phyloP scores from a whole-genome alignment of 208 protist species.

The Sergeia podlipaevii region DNA sequence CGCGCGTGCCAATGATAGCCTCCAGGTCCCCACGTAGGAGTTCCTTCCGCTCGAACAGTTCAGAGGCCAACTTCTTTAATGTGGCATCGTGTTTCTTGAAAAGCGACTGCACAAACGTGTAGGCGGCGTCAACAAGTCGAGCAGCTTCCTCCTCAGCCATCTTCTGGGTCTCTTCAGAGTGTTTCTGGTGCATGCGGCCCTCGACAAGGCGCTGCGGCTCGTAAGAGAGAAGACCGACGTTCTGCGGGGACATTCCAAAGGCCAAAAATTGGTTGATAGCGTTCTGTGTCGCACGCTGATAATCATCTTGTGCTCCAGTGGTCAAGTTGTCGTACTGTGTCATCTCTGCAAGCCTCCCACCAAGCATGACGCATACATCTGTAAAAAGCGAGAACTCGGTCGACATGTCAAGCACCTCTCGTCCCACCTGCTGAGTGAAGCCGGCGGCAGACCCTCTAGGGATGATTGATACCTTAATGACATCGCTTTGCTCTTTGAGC shows the following conservation, averaged over 20 bases:
- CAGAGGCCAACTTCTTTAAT: conserved; percentile 38
- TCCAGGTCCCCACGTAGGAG: conserved; percentile 69
- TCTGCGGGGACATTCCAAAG: conserved; percentile 73
- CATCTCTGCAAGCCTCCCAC: conserved; percentile 95
- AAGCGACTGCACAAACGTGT: conserved; percentile 36
- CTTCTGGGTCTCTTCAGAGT: conserved; percentile 51
- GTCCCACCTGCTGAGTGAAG: conserved; percentile 82
- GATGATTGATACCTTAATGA: conserved; percentile 97
- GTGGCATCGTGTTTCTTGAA: conserved; percentile 34
- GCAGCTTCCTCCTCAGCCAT: conserved; percentile 67
- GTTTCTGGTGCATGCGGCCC: conserved; percentile 71
- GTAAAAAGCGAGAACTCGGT: conserved; percentile 92
- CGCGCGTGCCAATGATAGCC: conserved; percentile 43
- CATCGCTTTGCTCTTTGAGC: conserved; percentile 79
- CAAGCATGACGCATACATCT: conserved; percentile 92
- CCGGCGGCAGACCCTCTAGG: conserved; percentile 78
- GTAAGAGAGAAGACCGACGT: conserved; percentile 69
- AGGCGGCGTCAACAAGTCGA: conserved; percentile 50
- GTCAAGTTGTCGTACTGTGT: conserved; percentile 89
- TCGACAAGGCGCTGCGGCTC: conserved; percentile 73
- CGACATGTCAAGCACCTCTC: conserved; percentile 68
- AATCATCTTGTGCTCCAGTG: conserved; percentile 89
- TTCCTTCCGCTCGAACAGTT: conserved; percentile 67
- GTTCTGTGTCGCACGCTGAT: conserved; percentile 86
- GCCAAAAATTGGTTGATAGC: conserved; percentile 65